Evolutionary conservation across 1,284 basidiomycete genomes (phyloP), one percentile per base, ranked within the genome.

Genomic region (Paramarasmius palmivorus): DNA sequence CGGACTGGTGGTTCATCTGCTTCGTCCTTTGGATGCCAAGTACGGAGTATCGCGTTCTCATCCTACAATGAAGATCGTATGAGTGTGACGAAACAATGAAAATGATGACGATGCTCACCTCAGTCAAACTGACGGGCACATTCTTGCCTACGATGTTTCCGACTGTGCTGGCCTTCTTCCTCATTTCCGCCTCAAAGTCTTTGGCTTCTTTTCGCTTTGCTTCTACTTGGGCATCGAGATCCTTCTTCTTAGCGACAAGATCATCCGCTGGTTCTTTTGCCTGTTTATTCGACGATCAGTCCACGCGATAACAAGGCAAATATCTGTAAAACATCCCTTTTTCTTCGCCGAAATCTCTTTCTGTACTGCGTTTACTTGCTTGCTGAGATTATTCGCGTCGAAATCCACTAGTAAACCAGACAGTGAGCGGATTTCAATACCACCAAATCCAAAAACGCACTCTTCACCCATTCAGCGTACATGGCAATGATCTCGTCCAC

Each of bases 311-410:
- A 9, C 17, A n/a, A 14, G 23, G 37, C 22, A 12, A 48, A 22
- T 26, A 23, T 49, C 19, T 45, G 15, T 35, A 35, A 23, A 41
- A 44, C 66, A 41, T 60, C 85, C 93, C 84, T 96, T 98, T 73
- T 93, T 97, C 82, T 95, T 97, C 2, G 84, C 79, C 3, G 86
- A 90, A 67, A 99, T 98, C 70, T 96, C 86, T 70, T 98, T 98
- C 74, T 98, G 95, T 8, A 95, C 78, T 10, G 84, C 83, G 66
- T 98, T 98, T 54, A 93, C 84, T 62, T 93, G 83, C 68, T 95
- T 93, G 66, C 87, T 83, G 46, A 91, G 72, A 25, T 77, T 78
- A 65, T 92, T 92, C 38, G 85, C 78, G 56, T 96, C 90, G 67
- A 86, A 98, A 66, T 94, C 90, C 78, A 92, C 93, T 93, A 29